These are phyloP conservation scores for Gyrodon lividus DNA, from an alignment of 768 basidiomycete genomes.

Conservation along the genomic window DNA sequence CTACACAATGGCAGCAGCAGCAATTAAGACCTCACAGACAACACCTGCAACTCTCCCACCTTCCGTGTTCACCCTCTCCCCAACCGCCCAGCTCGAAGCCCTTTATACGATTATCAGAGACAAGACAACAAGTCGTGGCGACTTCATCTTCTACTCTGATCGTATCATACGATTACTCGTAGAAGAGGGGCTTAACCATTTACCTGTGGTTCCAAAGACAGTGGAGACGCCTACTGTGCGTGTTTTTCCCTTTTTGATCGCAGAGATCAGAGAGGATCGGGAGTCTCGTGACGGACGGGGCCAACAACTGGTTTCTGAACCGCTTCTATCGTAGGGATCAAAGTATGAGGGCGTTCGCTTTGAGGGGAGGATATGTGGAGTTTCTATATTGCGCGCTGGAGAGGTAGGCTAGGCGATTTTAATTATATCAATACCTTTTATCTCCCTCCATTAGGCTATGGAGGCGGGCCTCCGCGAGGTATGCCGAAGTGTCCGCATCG, in stretches of 20 bases:
- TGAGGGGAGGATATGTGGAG: slow-evolving; percentile 94
- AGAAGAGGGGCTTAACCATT: slow-evolving; percentile 86
- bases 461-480: slow-evolving; percentile 96
- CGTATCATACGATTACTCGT: slow-evolving; percentile 84
- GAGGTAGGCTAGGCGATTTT: slow-evolving; percentile 52
- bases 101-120: slow-evolving; percentile 94
- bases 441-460: slow-evolving; percentile 68
- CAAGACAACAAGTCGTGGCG: slow-evolving; percentile 82
- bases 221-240: slow-evolving; percentile 82
- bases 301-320: not conserved
- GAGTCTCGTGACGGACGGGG: not conserved
- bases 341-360: slow-evolving; percentile 91
- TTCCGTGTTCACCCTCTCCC: slow-evolving; percentile 86
- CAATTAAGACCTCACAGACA: slow-evolving; percentile 30
- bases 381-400: slow-evolving; percentile 91
- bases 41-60: slow-evolving; percentile 52
- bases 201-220: slow-evolving; percentile 72
- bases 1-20: slow-evolving; percentile 13
- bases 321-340: slow-evolving; percentile 52
- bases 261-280: not conserved
- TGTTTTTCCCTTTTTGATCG: slow-evolving; percentile 11
- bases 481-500: slow-evolving; percentile 90
- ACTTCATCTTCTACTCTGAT: slow-evolving; percentile 96
- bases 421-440: not conserved
- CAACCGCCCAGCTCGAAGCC: slow-evolving; percentile 92